Conservation (phyloP, 805 yeast genomes). For the Saturnispora bothae region DNA sequence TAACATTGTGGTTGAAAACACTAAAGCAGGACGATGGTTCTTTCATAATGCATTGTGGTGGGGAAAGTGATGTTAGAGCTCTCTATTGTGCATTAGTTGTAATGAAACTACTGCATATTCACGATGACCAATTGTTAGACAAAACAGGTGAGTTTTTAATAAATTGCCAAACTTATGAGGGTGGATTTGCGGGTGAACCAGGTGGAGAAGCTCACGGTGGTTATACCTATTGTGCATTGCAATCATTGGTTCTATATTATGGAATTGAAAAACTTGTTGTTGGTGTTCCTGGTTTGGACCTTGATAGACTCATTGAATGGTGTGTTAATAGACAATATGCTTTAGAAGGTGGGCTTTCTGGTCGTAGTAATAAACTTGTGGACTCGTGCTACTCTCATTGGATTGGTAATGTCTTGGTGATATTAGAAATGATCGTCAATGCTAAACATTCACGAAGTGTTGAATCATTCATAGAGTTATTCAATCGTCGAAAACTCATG, state of each 20-base stretch:
- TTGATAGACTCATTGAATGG: conserved; percentile 55
- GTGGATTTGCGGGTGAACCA: conserved; percentile 86
- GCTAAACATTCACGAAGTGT: conserved; percentile 34
- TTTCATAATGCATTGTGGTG: conserved; percentile 61
- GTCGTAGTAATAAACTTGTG: conserved; percentile 86
- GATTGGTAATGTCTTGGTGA: conserved; percentile 73
- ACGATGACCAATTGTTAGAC: conserved; percentile 47
- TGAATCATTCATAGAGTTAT: conserved; percentile 14
- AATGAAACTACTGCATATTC: conserved; percentile 53
- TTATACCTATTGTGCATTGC: conserved; percentile 84
- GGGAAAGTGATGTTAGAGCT: conserved; percentile 81
- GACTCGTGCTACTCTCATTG: conserved; percentile 96
- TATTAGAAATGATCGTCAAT: conserved; percentile 43
- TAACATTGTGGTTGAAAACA: conserved; percentile 55
- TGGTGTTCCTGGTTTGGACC: conserved; percentile 26
- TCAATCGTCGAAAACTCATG: conserved; percentile 48
- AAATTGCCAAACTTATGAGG: conserved; percentile 82
- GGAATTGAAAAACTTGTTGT: conserved; percentile 27
- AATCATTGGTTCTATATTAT: conserved; percentile 38
- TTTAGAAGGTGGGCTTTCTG: conserved; percentile 81
- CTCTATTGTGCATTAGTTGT: conserved; percentile 76
- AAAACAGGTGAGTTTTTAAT: conserved; percentile 51
- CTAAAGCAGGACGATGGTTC: conserved; percentile 67
- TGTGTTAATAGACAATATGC: conserved; percentile 52
- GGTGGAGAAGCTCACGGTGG: conserved; percentile 95